These are phyloP conservation scores for Kwoniella bestiolae DNA, from an alignment of 768 basidiomycete species.

Conservation along the genomic window DNA sequence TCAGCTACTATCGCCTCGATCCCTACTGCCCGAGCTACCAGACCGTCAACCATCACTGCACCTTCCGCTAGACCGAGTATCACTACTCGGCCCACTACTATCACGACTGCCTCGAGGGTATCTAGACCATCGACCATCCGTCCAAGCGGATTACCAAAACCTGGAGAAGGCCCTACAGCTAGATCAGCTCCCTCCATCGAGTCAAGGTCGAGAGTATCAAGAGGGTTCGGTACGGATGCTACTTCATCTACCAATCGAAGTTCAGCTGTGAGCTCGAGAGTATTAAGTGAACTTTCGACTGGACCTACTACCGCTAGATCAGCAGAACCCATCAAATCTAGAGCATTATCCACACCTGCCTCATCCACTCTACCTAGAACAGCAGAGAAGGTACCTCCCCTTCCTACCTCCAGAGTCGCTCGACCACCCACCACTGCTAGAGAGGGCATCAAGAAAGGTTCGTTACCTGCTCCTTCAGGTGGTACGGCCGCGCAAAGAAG, in stretches of 20 bases:
- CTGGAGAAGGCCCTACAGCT: slow-evolving; percentile 5
- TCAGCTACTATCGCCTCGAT: slow-evolving; percentile 5
- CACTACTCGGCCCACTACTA: background rate
- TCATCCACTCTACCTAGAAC: slow-evolving; percentile 1
- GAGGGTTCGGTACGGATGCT: slow-evolving; percentile 19
- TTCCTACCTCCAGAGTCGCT: background rate
- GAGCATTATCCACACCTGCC: slow-evolving; percentile 31
- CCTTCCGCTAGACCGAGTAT: background rate
- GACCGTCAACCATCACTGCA: slow-evolving; percentile 7
- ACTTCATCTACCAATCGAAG: slow-evolving; percentile 8
- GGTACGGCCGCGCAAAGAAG: background rate
- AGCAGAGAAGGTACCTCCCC: background rate
- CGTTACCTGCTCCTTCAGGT: background rate
- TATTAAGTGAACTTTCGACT: background rate
- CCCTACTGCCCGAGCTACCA: background rate
- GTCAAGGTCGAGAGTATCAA: background rate
- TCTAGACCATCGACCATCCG: slow-evolving; percentile 3
- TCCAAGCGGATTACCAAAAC: slow-evolving; percentile 9
- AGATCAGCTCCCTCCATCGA: slow-evolving; percentile 9
- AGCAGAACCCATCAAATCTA: background rate
- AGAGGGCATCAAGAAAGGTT: slow-evolving; percentile 1
- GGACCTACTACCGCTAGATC: background rate
- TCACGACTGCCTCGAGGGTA: background rate
- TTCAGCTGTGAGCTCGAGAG: background rate
- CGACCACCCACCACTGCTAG: background rate